These are phyloP conservation scores for Sutorius eximius DNA, from an alignment of 1,284 basidiomycete genomes.

Conservation along the genomic window DNA sequence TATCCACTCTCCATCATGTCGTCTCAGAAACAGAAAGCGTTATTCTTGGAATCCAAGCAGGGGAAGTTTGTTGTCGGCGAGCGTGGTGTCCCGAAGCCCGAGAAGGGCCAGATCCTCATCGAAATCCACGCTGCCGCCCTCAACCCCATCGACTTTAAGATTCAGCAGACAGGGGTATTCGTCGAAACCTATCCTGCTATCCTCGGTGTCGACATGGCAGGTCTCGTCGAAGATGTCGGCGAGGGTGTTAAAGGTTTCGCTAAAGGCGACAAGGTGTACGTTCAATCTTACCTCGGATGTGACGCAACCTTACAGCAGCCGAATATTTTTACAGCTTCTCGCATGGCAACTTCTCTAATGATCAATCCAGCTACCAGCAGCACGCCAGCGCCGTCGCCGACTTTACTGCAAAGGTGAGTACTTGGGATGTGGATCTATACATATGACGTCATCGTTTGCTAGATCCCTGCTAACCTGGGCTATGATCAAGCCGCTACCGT, in stretches of 20 bases:
- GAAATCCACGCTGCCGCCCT: conserved; percentile 43
- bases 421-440: too few relatives aligned
- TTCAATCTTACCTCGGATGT: neutral
- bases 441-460: conserved; percentile 7
- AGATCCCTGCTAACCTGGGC: conserved; percentile 28
- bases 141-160: conserved; percentile 53
- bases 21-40: conserved; percentile 28
- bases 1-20: conserved; percentile 18
- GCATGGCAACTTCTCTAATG: conserved; percentile 25
- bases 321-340: conserved; percentile 12
- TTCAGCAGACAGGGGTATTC: conserved; percentile 23
- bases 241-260: conserved; percentile 34
- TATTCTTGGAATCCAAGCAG: conserved; percentile 26
- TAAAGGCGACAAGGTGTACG: conserved; percentile 45
- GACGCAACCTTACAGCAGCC: neutral
- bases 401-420: conserved; percentile 35
- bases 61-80: conserved; percentile 23
- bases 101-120: conserved; percentile 44
- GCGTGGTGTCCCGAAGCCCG: conserved; percentile 38
- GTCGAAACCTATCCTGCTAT: conserved; percentile 35
- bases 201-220: conserved; percentile 49
- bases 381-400: conserved; percentile 26
- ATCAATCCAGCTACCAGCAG: conserved; percentile 35
- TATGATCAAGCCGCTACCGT: conserved; percentile 39
- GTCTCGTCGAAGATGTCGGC: conserved; percentile 44